Evolutionary conservation across 192 early-diverging fungal species (phyloP), one percentile per base, ranked within the genome.

Genomic region (Geranomyces michiganensis): DNA sequence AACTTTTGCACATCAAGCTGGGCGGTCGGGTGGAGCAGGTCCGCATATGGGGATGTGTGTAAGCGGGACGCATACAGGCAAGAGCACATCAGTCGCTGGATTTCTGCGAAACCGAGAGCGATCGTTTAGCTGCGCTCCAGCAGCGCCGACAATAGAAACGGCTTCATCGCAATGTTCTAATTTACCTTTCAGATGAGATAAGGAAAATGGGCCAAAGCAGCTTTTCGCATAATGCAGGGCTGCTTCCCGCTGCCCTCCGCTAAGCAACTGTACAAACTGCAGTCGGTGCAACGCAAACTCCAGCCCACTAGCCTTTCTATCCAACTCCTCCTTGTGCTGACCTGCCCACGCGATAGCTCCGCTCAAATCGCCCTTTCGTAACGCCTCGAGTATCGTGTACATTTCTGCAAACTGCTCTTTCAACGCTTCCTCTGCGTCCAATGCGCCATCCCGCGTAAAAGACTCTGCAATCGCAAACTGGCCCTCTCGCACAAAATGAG

Each of bases 271-370:
- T 31, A 99, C 67, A 59, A 92, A 96, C 71, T 85, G 84, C 51
- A 92, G 80, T 56, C 88, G 76, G 62, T 92, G 92, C 59, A 99
- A 82, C n/a, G 86, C 75, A 80, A 98, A 99, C 78, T 95, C 95
- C n/a, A 99, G 83, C 12, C 73, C 70, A 10, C 88, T 88, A 6
- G 83, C 87, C 24, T 77, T 68, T 19, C 70, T 76, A 33, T 80
- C 77, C 46, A 98, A 79, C 46, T 78, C 82, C 0, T 76, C 78
- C 1, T 86, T 70, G 64, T 93, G 77, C 32, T 60, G 49, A 27
- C 68, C 65, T 10, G 93, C 89, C 97, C 97, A 99, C 81, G 70
- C 65, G 12, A 94, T 76, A 1, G 93, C 96, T 19, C 78, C 75
- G 5, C 63, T 77, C 65, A 96, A 62, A 33, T 93, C 75, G 19